Conservation (phyloP, 768 basidiomycete genomes). For the Botryobasidium botryosum region DNA sequence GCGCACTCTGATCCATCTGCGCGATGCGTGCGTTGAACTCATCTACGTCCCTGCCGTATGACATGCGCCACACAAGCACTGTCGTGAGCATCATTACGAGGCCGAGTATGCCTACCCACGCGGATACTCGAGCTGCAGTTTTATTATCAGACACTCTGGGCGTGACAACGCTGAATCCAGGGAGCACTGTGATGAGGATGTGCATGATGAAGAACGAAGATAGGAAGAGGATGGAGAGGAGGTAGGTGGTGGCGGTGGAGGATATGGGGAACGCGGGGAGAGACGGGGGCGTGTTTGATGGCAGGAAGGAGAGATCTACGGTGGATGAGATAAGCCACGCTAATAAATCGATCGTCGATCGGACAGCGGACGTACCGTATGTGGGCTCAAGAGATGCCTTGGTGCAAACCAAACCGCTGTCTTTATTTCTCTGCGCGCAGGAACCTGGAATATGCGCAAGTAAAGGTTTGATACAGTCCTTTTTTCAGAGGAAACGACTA, state of each 20-base stretch:
- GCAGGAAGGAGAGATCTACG: constrained; percentile 49
- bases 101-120: constrained; percentile 64
- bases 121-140: constrained; percentile 36
- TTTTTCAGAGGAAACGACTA: too few species aligned
- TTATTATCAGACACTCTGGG: constrained; percentile 37
- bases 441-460: constrained; percentile 29
- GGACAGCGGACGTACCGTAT: constrained; percentile 34
- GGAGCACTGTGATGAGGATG: constrained; percentile 46
- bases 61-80: constrained; percentile 60
- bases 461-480: constrained; percentile 5
- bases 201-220: constrained; percentile 48
- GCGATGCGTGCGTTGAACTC: constrained; percentile 56
- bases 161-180: constrained; percentile 39
- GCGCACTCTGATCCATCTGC: constrained; percentile 34
- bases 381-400: constrained; percentile 34
- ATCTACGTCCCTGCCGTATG: constrained; percentile 61
- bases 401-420: constrained; percentile 38
- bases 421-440: constrained; percentile 37
- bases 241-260: constrained; percentile 45
- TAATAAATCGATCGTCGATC: background rate
- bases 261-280: constrained; percentile 42
- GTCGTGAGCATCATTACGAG: constrained; percentile 55
- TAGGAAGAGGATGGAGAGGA: constrained; percentile 39
- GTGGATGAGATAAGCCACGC: background rate
- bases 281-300: constrained; percentile 33